These are phyloP conservation scores for Pseudomonodictys pantanalensis DNA, from an alignment of 495 filamentous ascomycete genomes.

Conservation along the genomic window DNA sequence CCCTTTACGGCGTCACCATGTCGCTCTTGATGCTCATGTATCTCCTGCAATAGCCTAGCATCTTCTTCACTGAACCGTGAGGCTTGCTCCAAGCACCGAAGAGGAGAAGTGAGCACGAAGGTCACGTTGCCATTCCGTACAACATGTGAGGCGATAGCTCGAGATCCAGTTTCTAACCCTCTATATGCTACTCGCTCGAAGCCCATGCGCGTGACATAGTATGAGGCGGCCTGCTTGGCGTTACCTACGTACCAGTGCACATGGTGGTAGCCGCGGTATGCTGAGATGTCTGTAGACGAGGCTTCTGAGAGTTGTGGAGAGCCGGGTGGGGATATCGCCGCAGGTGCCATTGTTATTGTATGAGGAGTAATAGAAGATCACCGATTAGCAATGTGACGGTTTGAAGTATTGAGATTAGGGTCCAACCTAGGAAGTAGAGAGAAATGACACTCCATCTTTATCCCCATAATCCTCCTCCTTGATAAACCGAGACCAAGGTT, in stretches of 20 bases:
- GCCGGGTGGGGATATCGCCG: constrained; percentile 53
- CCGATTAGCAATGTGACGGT: background rate
- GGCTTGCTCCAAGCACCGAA: constrained; percentile 55
- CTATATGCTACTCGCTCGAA: constrained; percentile 77
- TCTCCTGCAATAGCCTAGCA: constrained; percentile 57
- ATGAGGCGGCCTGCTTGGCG: constrained; percentile 86
- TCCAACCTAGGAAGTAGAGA: too few species aligned
- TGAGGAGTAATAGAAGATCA: constrained; percentile 17
- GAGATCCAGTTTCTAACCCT: constrained; percentile 81
- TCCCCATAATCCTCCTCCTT: background rate
- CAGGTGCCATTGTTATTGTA: constrained; percentile 61
- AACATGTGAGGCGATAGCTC: constrained; percentile 73
- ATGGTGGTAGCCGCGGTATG: constrained; percentile 80
- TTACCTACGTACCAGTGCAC: constrained; percentile 94
- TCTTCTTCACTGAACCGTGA: constrained; percentile 55
- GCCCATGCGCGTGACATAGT: constrained; percentile 80
- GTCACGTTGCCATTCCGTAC: constrained; percentile 71
- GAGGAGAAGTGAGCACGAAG: constrained; percentile 80
- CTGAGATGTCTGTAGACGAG: constrained; percentile 39
- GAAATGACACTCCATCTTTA: background rate
- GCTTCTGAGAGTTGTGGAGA: constrained; percentile 45
- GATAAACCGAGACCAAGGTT: background rate
- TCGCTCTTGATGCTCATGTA: constrained; percentile 70
- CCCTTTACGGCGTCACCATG: constrained; percentile 92
- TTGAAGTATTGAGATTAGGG: too few species aligned